phyloP scores from a whole-genome alignment of 371 early-diverging fungal species.

The Mucor ambiguus region DNA sequence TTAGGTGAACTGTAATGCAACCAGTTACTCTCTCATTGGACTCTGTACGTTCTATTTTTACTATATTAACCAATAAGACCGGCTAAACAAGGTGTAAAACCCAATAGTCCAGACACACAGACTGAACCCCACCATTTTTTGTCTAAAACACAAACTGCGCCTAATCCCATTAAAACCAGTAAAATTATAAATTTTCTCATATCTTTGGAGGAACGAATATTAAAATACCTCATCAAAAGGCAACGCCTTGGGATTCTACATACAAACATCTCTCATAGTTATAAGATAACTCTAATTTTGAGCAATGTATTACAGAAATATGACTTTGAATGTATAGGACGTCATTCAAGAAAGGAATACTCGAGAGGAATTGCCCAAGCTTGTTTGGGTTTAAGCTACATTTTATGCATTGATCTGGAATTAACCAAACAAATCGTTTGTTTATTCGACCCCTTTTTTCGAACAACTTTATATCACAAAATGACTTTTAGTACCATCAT shows the following conservation, averaged over 20 bases:
- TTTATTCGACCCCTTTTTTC: conserved; percentile 1
- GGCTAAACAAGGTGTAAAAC: conserved; percentile 4
- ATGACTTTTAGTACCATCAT: not conserved
- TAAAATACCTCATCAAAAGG: not conserved
- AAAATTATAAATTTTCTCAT: conserved; percentile 4
- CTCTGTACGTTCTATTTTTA: conserved; percentile 10
- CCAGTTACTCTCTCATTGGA: conserved; percentile 10
- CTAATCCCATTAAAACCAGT: not conserved
- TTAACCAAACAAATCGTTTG: not conserved
- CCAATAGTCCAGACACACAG: conserved; percentile 8
- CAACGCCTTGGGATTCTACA: not conserved
- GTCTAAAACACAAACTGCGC: not conserved
- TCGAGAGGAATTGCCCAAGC: not conserved
- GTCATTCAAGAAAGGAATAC: not conserved
- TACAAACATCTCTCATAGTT: not conserved
- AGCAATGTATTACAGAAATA: conserved; percentile 1
- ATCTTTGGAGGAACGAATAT: not conserved
- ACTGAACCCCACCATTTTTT: conserved; percentile 5
- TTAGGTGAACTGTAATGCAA: conserved; percentile 12
- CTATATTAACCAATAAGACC: conserved; percentile 24
- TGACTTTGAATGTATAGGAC: not conserved
- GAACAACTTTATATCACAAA: not conserved
- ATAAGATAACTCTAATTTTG: not conserved
- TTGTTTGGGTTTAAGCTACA: conserved; percentile 2
- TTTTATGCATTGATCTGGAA: conserved; percentile 1